Evolutionary conservation across 1,139 yeast genomes (phyloP), one percentile per base, ranked within the genome.

Genomic region (Sugiyamaella paludigena): DNA sequence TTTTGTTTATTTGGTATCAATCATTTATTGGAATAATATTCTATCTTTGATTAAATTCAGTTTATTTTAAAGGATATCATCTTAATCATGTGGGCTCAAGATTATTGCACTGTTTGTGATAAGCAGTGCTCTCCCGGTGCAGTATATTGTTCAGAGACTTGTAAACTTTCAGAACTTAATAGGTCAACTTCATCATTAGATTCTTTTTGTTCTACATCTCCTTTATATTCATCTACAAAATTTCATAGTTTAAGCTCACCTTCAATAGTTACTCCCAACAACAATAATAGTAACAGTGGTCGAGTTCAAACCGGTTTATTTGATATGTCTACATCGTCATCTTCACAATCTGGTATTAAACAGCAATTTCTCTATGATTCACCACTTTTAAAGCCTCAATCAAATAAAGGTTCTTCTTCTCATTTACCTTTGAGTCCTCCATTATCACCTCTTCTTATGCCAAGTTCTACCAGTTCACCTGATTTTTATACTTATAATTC

Each of bases 31-130:
- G 9, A 11, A 2, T 30, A 11, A 30, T 36, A 13, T 11, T 36
- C 26, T 10, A 8, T 37, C 7, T 9, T 9, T 36, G 12, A 24
- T 13, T 24, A n/a, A n/a, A n/a, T 36, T 16, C 12, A 12, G 10
- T 29, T 36, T 15, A 24, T 11, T 32, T 32, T 16, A 29, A 29
- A 29, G 11, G 31, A 26, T 15, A 19, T 35, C 26, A 27, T 9
- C 16, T 10, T 15, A 2, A 36, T 29, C 12, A 68, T 67, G 66
- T 71, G 75, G 74, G 57, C 70, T 36, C 71, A 65, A 53, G 75
- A 71, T 56, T 71, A 58, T 55, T 71, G 75, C 66, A 65, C 72
- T 45, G 75, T 71, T 44, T 71, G 75, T 63, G 74, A 71, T 60
- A 71, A 70, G 57, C 72, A 69, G 55, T 70, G 73, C 58, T 59